Evolutionary conservation across 2,329 filamentous ascomycete species (phyloP), one percentile per base, ranked within the genome.

Genomic region (Curvularia hawaiiensis): DNA sequence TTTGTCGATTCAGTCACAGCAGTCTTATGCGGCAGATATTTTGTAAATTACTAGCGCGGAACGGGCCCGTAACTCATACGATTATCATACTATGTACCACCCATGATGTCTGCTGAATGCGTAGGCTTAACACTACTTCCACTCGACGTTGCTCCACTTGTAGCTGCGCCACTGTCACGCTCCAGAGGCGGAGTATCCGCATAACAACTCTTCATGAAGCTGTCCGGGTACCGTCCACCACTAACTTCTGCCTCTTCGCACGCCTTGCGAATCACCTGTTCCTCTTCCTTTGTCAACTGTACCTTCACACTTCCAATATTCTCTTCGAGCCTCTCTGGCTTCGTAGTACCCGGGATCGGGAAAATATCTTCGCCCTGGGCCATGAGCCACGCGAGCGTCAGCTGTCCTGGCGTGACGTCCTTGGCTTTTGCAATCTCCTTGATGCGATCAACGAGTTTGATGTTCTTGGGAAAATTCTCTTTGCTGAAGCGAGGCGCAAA

Each of bases 361-460:
- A 90, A 82, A 74, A 67, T 73, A 54, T 71, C 77, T 6, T 83
- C 81, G 76, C 81, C 76, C 52, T 79, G 76, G 7, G 66, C 67
- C 58, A 77, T 26, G 40, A 78, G 47, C 75, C 77, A 78, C 7
- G 75, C 74, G n/a, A 79, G 58, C 0, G 84, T 82, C 46, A 90
- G 68, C 68, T 91, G 88, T 0, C 80, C 79, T 0, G 84, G 64
- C 0, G 86, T 87, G 45, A 78, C 79, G 3, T 77, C 80, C 73
- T 89, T 88, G 59, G 71, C 62, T 52, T 70, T 65, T 9, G 75
- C 77, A 7, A 78, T 46, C 16, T 60, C 61, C 0, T 52, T 59
- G 20, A 78, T 63, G 22, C 64, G 46, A 18, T 74, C 67, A 2
- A 77, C 75, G 2, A 79, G 61, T 56, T 65, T 66, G 11, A 76